Evolutionary conservation across 208 protist species (phyloP), one percentile per base, ranked within the genome.

Genomic region (Leptomonas seymouri): DNA sequence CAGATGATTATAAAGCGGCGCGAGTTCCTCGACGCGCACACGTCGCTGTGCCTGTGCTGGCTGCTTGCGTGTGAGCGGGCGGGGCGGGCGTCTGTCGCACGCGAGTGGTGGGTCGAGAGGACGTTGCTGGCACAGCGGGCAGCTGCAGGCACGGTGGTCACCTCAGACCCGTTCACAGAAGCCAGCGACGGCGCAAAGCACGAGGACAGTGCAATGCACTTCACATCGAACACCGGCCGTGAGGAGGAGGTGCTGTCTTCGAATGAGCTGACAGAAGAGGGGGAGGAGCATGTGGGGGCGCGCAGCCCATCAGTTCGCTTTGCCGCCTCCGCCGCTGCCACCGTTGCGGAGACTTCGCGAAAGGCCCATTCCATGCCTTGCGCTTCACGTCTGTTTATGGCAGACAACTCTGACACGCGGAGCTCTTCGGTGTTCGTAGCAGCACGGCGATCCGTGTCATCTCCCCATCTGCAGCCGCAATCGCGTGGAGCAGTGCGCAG

Each of bases 1-100:
- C 74, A 84, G 75, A 80, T 86, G n/a, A 21, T 67, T 7, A 18
- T 12, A 12, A 57, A 89, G 63, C 66, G 86, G 50, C 73, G 81
- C 15, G 25, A 28, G 11, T 82, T 74, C 59, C 77, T 86, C 25
- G 28, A 44, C 39, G 71, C 83, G 53, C 69, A 76, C 25, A 27
- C 62, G 23, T 39, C 55, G n/a, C 36, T 77, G 31, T 66, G 82
- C 20, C 48, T 79, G 3, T 27, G 56, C 25, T 53, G 60, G 25
- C 63, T 76, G 36, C 42, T 68, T 25, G 64, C 56, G 1, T 34
- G 41, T 0, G 74, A 76, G 49, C 61, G 54, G 21, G 45, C 63
- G n/a, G 28, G 31, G 31, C 76, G 77, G 14, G 49, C 69, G 36
- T 23, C 2, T 16, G 23, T 81, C n/a, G 51, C 27, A 30, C 51